Percentiles rank a stretch among this genome's conserved stretches.
Conservation (phyloP, 2,329 filamentous ascomycete genomes). For the Fusarium sp. region DNA sequence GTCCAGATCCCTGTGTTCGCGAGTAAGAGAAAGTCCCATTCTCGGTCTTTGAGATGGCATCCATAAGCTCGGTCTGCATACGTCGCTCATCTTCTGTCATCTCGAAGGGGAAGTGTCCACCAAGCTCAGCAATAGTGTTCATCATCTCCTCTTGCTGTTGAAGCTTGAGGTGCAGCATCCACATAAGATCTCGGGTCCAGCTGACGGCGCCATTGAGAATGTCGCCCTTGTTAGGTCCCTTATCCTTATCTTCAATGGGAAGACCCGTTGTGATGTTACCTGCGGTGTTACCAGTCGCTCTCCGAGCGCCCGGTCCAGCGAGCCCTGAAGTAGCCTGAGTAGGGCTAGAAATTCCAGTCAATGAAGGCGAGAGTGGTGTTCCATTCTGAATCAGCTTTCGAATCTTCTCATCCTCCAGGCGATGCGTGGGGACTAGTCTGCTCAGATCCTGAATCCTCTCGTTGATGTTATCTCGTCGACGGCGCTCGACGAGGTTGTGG, state of each 20-base stretch:
- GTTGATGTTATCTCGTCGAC: constrained; percentile 97
- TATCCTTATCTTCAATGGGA: constrained; percentile 96
- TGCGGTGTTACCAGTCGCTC: constrained; percentile 78
- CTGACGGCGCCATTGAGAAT: constrained; percentile 97
- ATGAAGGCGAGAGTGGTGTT: constrained; percentile 87
- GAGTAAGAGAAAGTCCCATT: constrained; percentile 85
- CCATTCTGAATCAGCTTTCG: constrained; percentile 95
- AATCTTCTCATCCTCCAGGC: constrained; percentile 96
- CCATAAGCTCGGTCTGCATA: constrained; percentile 93
- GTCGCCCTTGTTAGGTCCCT: constrained; percentile 98
- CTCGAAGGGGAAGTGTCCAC: constrained; percentile 84
- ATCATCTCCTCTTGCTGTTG: constrained; percentile 91
- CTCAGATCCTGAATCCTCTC: constrained; percentile 98
- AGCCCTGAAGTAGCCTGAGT: constrained; percentile 87
- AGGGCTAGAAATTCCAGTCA: constrained; percentile 79
- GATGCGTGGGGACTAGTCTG: constrained; percentile 90
- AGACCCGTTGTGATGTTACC: constrained; percentile 93
- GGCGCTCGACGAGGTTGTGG: constrained; percentile 95
- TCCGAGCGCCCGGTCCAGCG: constrained; percentile 85
- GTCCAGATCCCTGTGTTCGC: constrained; percentile 84
- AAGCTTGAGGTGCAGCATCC: constrained; percentile 91
- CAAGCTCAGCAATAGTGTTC: constrained; percentile 79
- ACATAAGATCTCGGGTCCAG: constrained; percentile 98
- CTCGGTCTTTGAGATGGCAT: constrained; percentile 87
- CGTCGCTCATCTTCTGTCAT: constrained; percentile 92